A percentile compares a stretch with the other conserved stretches of the same genome.
Conservation (phyloP, 352 stramenopile species). For the Elongisporangium senticosum region DNA sequence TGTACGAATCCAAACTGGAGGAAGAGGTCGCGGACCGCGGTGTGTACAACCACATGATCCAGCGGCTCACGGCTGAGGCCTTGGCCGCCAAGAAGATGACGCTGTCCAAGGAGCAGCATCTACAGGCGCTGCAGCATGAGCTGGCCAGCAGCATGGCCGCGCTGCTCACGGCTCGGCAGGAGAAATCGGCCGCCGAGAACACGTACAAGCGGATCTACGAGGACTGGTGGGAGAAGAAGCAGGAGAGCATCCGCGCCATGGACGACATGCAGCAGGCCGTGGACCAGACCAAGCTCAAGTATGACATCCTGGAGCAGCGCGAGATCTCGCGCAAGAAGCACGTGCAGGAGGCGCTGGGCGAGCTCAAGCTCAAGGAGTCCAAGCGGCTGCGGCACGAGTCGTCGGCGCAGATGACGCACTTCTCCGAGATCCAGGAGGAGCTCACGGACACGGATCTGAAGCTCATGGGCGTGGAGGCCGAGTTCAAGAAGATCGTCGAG, state of each 20-base stretch:
- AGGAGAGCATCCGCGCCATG: slow-evolving; percentile 62
- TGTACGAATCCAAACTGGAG: slow-evolving; percentile 75
- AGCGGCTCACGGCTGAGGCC: slow-evolving; percentile 56
- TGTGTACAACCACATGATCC: slow-evolving; percentile 84
- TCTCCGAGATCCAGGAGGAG: slow-evolving; percentile 76
- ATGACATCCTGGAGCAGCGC: slow-evolving; percentile 69
- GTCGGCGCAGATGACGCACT: slow-evolving; percentile 68
- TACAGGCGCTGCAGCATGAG: slow-evolving; percentile 51
- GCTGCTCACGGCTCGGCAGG: slow-evolving; percentile 54
- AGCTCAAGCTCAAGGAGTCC: slow-evolving; percentile 68
- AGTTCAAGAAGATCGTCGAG: slow-evolving; percentile 74
- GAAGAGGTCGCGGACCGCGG: slow-evolving; percentile 63
- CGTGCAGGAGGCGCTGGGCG: slow-evolving; percentile 58
- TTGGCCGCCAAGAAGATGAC: slow-evolving; percentile 60
- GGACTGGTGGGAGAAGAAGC: slow-evolving; percentile 65
- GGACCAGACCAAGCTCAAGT: slow-evolving; percentile 66
- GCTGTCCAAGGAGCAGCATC: slow-evolving; percentile 52
- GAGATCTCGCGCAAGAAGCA: slow-evolving; percentile 72
- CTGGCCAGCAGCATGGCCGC: slow-evolving; percentile 41
- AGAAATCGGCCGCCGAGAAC: slow-evolving; percentile 62
- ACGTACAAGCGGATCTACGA: slow-evolving; percentile 62
- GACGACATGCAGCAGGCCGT: slow-evolving; percentile 76
- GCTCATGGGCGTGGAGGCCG: slow-evolving; percentile 54
- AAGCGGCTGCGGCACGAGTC: slow-evolving; percentile 69
- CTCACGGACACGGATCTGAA: slow-evolving; percentile 66